These are phyloP conservation scores for Lecanicillium sp. DNA, from an alignment of 2,329 filamentous ascomycete genomes.

Conservation along the genomic window DNA sequence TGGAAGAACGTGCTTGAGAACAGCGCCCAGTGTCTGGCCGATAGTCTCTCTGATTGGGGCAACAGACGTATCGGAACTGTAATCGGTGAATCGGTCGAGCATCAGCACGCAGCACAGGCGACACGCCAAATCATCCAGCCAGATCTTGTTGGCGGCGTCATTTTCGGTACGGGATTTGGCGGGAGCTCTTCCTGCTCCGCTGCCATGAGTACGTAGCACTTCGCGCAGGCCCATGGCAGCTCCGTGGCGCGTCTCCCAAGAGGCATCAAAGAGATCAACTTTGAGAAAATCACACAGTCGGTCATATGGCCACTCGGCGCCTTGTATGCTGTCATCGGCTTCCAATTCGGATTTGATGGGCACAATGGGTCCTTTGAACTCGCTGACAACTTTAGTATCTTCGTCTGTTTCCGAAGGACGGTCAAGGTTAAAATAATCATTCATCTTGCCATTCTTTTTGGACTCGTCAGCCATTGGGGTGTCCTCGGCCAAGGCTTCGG, in stretches of 20 bases:
- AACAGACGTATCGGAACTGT: conserved; percentile 94
- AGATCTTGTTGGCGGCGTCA: conserved; percentile 67
- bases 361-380: conserved; percentile 80
- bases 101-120: conserved; percentile 93
- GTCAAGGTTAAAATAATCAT: conserved; percentile 88
- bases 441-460: conserved; percentile 54
- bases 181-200: conserved; percentile 70
- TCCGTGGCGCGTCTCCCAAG: conserved; percentile 94
- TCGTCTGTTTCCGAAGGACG: conserved; percentile 72
- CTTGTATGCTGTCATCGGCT: conserved; percentile 66
- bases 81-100: conserved; percentile 95
- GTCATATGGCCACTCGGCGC: conserved; percentile 88
- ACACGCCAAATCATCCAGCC: conserved; percentile 93
- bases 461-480: conserved; percentile 45
- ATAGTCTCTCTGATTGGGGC: conserved; percentile 93
- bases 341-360: conserved; percentile 83
- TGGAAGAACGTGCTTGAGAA: conserved; percentile 74
- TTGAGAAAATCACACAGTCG: conserved; percentile 89
- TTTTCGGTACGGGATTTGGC: conserved; percentile 69
- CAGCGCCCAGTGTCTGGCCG: conserved; percentile 84
- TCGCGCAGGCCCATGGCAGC: conserved; percentile 93
- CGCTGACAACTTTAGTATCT: conserved; percentile 83
- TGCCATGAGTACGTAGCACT: conserved; percentile 83
- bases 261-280: conserved; percentile 84
- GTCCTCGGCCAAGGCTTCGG: conserved; percentile 55